phyloP scores from a whole-genome alignment of 2,329 filamentous ascomycete species.

The Clarireedia monteithiana region DNA sequence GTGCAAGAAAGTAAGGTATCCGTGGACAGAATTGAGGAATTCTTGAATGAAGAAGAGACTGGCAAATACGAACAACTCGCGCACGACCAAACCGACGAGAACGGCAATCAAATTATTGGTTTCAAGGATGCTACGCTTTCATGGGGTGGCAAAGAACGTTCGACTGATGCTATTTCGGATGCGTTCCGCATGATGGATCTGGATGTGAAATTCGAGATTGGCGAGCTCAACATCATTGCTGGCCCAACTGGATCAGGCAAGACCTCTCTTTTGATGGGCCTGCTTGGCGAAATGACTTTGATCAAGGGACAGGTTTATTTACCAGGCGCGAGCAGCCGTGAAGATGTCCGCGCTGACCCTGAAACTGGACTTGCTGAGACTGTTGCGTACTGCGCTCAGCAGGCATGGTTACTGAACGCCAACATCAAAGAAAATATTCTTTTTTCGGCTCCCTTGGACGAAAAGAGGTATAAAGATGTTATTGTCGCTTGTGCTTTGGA shows the following conservation, averaged over 20 bases:
- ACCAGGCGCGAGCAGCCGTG: conserved; percentile 69
- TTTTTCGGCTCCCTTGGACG: conserved; percentile 74
- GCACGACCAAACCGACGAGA: conserved; percentile 57
- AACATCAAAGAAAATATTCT: conserved; percentile 95
- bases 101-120: conserved; percentile 69
- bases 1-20: conserved; percentile 97
- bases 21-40: conserved; percentile 92
- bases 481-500: conserved; percentile 86
- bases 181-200: conserved; percentile 79
- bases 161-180: conserved; percentile 54
- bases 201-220: conserved; percentile 73
- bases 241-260: conserved; percentile 93
- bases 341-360: conserved; percentile 74
- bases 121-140: conserved; percentile 80
- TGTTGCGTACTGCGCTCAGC: conserved; percentile 92
- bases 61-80: conserved; percentile 87
- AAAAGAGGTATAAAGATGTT: conserved; percentile 78
- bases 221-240: conserved; percentile 84
- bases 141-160: conserved; percentile 69
- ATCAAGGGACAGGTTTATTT: conserved; percentile 74
- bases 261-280: conserved; percentile 89
- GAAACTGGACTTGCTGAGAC: conserved; percentile 84
- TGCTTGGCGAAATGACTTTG: conserved; percentile 92
- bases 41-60: conserved; percentile 87
- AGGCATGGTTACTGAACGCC: conserved; percentile 93